These are phyloP conservation scores for Coemansia sp. DNA, from an alignment of 371 early-diverging fungal species.

Conservation along the genomic window DNA sequence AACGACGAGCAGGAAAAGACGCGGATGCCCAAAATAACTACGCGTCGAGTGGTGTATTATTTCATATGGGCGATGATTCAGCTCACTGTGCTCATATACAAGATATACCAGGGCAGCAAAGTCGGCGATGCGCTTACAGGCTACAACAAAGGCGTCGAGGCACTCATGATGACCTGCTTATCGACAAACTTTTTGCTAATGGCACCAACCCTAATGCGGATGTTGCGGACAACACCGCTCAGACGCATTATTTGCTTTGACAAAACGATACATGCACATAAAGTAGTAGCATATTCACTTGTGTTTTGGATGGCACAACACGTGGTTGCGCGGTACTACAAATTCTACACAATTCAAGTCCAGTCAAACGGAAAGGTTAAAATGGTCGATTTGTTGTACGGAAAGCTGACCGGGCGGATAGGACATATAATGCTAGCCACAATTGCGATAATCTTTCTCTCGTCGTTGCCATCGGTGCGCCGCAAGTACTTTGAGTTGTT, in stretches of 20 bases:
- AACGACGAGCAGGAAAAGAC: not conserved
- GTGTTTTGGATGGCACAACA: slow-evolving; percentile 60
- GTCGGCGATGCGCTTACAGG: slow-evolving; percentile 8
- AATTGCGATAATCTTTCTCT: slow-evolving; percentile 59
- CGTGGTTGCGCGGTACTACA: slow-evolving; percentile 29
- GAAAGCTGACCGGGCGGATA: slow-evolving; percentile 56
- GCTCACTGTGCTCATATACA: slow-evolving; percentile 16
- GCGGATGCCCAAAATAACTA: slow-evolving; percentile 15
- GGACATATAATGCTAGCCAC: slow-evolving; percentile 62
- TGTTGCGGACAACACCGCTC: slow-evolving; percentile 55
- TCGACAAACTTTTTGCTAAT: slow-evolving; percentile 47
- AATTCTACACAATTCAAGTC: slow-evolving; percentile 7
- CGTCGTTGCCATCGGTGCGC: slow-evolving; percentile 57
- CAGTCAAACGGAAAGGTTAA: slow-evolving; percentile 21
- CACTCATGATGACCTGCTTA: slow-evolving; percentile 28
- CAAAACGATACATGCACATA: slow-evolving; percentile 67
- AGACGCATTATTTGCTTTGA: slow-evolving; percentile 60
- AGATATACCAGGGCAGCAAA: slow-evolving; percentile 4
- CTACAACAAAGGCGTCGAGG: slow-evolving; percentile 9
- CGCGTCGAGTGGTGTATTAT: slow-evolving; percentile 22
- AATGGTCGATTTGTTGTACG: slow-evolving; percentile 36
- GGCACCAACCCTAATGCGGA: slow-evolving; percentile 44
- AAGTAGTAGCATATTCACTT: slow-evolving; percentile 59
- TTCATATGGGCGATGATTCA: slow-evolving; percentile 30
- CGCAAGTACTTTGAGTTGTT: slow-evolving; percentile 67